Conservation (phyloP, 129 eudicot species). For the Arctium lappa region DNA sequence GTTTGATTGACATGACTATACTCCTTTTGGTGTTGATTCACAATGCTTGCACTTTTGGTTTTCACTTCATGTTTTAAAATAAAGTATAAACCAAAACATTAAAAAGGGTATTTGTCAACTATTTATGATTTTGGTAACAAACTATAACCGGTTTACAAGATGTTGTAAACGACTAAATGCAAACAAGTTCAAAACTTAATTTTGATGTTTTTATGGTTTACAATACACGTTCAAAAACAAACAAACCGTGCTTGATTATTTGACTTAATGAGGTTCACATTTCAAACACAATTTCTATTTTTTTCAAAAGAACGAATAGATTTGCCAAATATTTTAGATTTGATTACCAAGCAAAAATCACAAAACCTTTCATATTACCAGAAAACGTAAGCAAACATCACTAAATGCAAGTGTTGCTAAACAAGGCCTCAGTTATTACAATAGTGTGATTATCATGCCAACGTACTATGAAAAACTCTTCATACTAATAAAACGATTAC, state of each 20-base stretch:
- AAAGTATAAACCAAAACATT: not conserved
- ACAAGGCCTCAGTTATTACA: not conserved
- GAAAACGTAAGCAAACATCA: not conserved
- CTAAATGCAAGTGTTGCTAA: not conserved
- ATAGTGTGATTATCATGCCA: not conserved
- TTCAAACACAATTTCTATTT: not conserved
- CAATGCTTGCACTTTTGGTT: not conserved
- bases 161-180: not conserved
- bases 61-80: too few relatives aligned
- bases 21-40: not conserved
- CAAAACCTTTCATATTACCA: not conserved
- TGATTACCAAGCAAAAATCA: not conserved
- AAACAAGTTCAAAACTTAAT: not conserved
- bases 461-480: not conserved
- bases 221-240: not conserved
- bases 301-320: not conserved
- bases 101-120: not conserved
- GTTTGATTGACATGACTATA: not conserved
- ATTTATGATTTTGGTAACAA: too few relatives aligned
- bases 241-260: not conserved
- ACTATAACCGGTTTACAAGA: not conserved
- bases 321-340: not conserved
- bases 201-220: not conserved
- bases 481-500: too few relatives aligned
- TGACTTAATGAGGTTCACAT: not conserved